These are phyloP conservation scores for Amorphotheca resinae DNA, from an alignment of 495 filamentous ascomycete genomes.

Conservation along the genomic window DNA sequence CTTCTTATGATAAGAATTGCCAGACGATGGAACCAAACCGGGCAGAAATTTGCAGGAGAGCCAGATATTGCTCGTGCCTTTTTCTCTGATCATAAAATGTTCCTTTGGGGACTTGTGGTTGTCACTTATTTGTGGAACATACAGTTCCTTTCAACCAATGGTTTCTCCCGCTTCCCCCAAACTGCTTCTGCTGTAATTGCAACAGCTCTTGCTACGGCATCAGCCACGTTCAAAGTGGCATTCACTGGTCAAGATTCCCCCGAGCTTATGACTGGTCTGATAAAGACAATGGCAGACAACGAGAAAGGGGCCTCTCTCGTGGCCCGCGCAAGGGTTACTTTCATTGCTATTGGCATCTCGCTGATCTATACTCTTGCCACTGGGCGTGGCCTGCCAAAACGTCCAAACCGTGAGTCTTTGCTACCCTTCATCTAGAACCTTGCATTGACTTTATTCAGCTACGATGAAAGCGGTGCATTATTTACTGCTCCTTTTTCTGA, in stretches of 20 bases:
- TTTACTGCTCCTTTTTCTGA: conserved; percentile 61
- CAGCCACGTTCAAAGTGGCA: conserved; percentile 70
- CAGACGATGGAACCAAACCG: conserved; percentile 88
- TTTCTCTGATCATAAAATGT: conserved; percentile 42
- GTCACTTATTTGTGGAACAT: conserved; percentile 46
- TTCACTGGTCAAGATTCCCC: conserved; percentile 78
- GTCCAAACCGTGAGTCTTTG: conserved; percentile 17
- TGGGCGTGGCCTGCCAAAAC: conserved; percentile 11
- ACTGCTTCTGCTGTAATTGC: conserved; percentile 7
- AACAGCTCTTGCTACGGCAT: conserved; percentile 36
- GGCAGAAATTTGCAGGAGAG: conserved; percentile 82
- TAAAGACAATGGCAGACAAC: conserved; percentile 27
- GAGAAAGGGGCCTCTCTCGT: conserved; percentile 37
- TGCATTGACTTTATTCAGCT: conserved; percentile 11
- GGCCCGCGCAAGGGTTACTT: conserved; percentile 35
- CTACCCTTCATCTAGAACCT: not conserved
- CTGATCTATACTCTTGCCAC: conserved; percentile 26
- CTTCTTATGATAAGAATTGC: conserved; percentile 47
- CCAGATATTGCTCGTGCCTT: conserved; percentile 68
- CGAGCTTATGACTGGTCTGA: conserved; percentile 54
- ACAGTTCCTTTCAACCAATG: conserved; percentile 8
- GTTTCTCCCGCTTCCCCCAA: conserved; percentile 16
- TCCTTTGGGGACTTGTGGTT: conserved; percentile 67
- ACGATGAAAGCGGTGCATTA: conserved; percentile 44
- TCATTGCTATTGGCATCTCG: conserved; percentile 39